Percentiles rank a stretch among this genome's conserved stretches.
These are phyloP conservation scores for Claviceps sp. DNA, from an alignment of 2,329 filamentous ascomycete genomes.

Conservation along the genomic window DNA sequence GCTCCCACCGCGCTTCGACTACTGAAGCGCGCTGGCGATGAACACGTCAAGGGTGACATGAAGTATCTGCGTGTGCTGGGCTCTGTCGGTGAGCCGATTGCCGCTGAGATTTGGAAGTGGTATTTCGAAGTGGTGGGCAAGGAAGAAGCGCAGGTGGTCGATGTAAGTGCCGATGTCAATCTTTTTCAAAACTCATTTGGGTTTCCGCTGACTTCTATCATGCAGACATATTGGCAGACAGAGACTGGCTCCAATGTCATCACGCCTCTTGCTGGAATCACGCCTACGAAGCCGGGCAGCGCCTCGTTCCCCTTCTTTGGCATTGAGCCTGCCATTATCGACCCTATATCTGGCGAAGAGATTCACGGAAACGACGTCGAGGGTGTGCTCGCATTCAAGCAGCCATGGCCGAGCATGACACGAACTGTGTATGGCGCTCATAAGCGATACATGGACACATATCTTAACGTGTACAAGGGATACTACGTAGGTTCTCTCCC, in stretches of 20 bases:
- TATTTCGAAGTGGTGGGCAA: slow-evolving; percentile 93
- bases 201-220: too few species aligned
- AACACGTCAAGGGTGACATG: slow-evolving; percentile 85
- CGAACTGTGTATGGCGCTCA: slow-evolving; percentile 96
- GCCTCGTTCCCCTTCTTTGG: slow-evolving; percentile 97
- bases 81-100: slow-evolving; percentile 94
- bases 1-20: slow-evolving; percentile 86
- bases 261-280: slow-evolving; percentile 81
- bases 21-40: slow-evolving; percentile 87
- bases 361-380: slow-evolving; percentile 93
- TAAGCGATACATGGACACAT: slow-evolving; percentile 98
- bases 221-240: slow-evolving; percentile 97
- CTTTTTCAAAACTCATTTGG: too few species aligned
- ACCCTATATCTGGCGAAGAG: slow-evolving; percentile 88
- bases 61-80: slow-evolving; percentile 79
- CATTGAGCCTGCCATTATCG: slow-evolving; percentile 93
- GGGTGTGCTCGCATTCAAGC: slow-evolving; percentile 92
- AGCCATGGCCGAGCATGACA: slow-evolving; percentile 97
- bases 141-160: slow-evolving; percentile 83
- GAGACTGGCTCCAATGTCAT: slow-evolving; percentile 97
- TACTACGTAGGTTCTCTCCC: slow-evolving; percentile 65
- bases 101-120: slow-evolving; percentile 99
- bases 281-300: slow-evolving; percentile 90
- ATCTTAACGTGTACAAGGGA: slow-evolving; percentile 92
- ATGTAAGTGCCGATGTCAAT: slow-evolving; percentile 45